phyloP scores from a whole-genome alignment of 2,329 filamentous ascomycete genomes.

The Stachybotrys elegans region DNA sequence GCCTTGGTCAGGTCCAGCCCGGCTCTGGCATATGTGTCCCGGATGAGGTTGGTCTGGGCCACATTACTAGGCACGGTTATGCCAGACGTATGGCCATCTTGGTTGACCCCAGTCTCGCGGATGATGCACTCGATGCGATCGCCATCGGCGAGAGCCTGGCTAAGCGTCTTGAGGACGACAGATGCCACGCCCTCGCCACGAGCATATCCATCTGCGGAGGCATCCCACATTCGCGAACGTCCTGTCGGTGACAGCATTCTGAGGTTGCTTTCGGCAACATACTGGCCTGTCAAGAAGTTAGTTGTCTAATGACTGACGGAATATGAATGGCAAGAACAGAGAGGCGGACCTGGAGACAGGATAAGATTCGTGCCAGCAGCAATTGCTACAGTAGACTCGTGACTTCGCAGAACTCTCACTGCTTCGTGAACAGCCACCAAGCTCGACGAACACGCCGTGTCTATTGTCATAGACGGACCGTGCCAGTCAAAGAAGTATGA shows the following conservation, averaged over 20 bases:
- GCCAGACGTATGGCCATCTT: conserved; percentile 7
- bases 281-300: too few relatives aligned
- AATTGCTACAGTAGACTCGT: background rate
- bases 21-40: background rate
- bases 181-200: conserved; percentile 45
- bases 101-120: conserved; percentile 6
- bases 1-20: background rate
- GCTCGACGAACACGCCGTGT: background rate
- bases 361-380: background rate
- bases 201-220: conserved; percentile 37
- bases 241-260: conserved; percentile 31
- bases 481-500: background rate
- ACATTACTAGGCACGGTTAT: background rate
- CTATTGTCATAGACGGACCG: background rate
- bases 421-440: conserved; percentile 1
- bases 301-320: too few relatives aligned
- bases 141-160: conserved; percentile 30
- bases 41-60: background rate
- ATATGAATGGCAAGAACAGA: conserved; percentile 5
- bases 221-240: conserved; percentile 27
- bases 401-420: background rate
- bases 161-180: conserved; percentile 40
- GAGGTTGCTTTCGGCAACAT: too few relatives aligned
- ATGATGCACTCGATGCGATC: conserved; percentile 12
- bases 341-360: background rate